Base-by-base conservation (phyloP, 345 rosid species). In the Atalantia buxifolia region DNA sequence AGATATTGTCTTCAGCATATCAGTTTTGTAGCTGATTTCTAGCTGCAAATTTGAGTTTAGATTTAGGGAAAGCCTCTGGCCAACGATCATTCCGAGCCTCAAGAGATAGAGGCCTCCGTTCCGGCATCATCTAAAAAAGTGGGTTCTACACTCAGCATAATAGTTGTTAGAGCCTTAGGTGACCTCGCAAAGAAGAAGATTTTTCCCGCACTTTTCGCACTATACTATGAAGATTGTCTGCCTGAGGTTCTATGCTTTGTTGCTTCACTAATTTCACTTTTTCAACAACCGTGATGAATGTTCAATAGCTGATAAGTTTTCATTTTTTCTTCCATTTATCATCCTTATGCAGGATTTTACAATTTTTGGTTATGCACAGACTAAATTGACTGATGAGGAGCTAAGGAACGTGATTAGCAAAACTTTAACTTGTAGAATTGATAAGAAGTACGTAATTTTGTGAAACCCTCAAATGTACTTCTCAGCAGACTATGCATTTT, bases 141-240 rank as follows among this genome's bases (percentile, higher is more conserved):
- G 31, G 85, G 83, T 71, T 88, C 92, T 25, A 90, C 92, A 45
- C 88, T 92, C 70, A 90, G 92, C 88, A 87, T 95, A 38, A 95
- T 94, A 27, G 95, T 95, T 55, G 90, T 92, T 79, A 98, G 98
- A 83, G 98, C 98, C 74, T 95, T 97, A 5, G 98, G 98, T 45
- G 98, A 95, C 82, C 93, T 95, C 9, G 98, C 98, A 22, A 95
- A 87, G 88, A 95, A 90, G 92, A 95, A 95, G 84, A 92, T 92
- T 48, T 95, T 93, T 72, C 98, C 98, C 2, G 98, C 98, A 33
- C 91, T 93, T 73, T 95, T 95, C 78, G 95, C 98, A 75, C 97
- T 95, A 70, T 93, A 75, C 73, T 95, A 93, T 40, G 97, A 93
- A 77, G 98, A 88, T 72, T 93, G 89, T 80, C 91, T 93, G 45